These are phyloP conservation scores for Vitis hybrid DNA, from an alignment of 177 flowering plant genomes.

Conservation along the genomic window DNA sequence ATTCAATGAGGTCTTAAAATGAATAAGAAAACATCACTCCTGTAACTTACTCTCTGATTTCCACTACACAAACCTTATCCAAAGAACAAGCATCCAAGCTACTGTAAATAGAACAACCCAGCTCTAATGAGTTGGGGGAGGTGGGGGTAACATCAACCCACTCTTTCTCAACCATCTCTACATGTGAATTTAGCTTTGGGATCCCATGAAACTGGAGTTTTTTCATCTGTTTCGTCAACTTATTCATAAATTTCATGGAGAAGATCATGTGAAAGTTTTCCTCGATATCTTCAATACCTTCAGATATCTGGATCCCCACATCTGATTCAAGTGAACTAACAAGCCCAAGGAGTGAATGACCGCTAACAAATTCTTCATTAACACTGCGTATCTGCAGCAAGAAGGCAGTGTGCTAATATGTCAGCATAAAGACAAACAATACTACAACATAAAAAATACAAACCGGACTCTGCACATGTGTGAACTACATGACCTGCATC, in stretches of 20 bases:
- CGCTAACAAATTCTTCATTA: slow-evolving; percentile 14
- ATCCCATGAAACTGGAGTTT: slow-evolving; percentile 48
- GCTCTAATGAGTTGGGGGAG: slow-evolving; percentile 68
- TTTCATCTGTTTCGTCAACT: slow-evolving; percentile 39
- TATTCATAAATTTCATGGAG: slow-evolving; percentile 53
- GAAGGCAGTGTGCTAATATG: background rate
- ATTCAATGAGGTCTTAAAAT: too few relatives aligned
- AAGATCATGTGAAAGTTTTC: slow-evolving; percentile 52
- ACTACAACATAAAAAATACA: too few relatives aligned
- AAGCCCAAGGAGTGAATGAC: slow-evolving; percentile 46
- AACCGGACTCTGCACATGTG: too few relatives aligned
- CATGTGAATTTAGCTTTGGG: slow-evolving; percentile 35
- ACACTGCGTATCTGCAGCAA: slow-evolving; percentile 57
- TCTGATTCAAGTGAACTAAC: slow-evolving; percentile 50
- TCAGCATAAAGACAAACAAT: too few relatives aligned
- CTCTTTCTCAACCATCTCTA: slow-evolving; percentile 59
- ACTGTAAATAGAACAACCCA: slow-evolving; percentile 56
- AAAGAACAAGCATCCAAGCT: slow-evolving; percentile 45
- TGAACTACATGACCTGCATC: too few relatives aligned
- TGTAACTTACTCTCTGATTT: slow-evolving; percentile 31
- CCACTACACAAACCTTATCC: slow-evolving; percentile 57
- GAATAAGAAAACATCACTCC: too few relatives aligned
- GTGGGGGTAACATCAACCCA: slow-evolving; percentile 67
- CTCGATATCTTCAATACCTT: slow-evolving; percentile 24
- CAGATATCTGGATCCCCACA: slow-evolving; percentile 51